Base-by-base conservation (phyloP, 2,329 filamentous ascomycete species). In the Colletotrichum orchidophilum region DNA sequence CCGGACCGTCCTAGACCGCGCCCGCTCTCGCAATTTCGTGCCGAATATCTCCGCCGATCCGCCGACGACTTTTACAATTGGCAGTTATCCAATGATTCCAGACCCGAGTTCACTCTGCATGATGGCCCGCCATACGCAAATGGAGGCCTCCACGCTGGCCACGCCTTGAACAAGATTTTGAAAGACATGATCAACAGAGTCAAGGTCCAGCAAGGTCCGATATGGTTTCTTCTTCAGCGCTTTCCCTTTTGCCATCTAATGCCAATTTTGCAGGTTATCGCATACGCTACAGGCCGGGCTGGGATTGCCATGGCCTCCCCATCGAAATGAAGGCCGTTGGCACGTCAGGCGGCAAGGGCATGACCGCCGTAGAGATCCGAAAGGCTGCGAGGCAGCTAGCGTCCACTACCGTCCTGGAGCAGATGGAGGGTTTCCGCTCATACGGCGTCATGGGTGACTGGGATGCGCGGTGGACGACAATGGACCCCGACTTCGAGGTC, bases 81-180 rank as follows among this genome's bases (percentile, higher is more conserved):
- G 95, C 96, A 99, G 85, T 86, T 87, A 73, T 80, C 81, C 66
- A 83, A 86, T 71, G 83, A 90, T 73, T 84, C 88, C 3, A 82
- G 88, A 42, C 82, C 89, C 53, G 85, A 87, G 0, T 99, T 98
- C 75, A 85, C 95, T 2, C 86, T 99, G 9, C 96, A 98, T 79
- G 96, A 99, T 90, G 96, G 96, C 0, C 96, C 96, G 0, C 96
- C 96, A 0, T 99, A 98, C 80, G 96, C 96, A 74, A 99, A 99
- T 83, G 96, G 96, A 15, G 89, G 88, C 54, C 88, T 99, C 11
- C 96, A 99, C 78, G 91, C 97, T 72, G 96, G 96, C 3, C 96
- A 99, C 85, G 95, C 96, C 42, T 85, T 99, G 78, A 99, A 99
- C 83, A 99, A 99, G 83, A 92, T 98, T 75, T 86, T 97, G 71